Conservation (phyloP, 164 flowering plant genomes). For the Vitis riparia region DNA sequence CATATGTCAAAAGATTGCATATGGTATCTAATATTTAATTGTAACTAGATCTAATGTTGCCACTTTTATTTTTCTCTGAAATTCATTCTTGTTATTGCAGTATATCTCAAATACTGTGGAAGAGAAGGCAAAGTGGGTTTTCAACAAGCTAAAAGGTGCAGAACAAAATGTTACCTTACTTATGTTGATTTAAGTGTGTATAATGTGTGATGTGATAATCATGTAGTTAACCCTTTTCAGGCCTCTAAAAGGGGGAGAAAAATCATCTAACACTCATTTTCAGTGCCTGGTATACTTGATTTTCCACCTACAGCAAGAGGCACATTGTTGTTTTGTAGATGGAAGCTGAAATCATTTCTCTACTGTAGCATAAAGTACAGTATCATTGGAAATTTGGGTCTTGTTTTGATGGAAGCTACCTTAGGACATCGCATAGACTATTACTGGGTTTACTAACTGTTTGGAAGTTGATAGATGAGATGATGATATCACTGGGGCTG, state of each 20-base stretch:
- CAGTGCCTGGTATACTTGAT: background rate
- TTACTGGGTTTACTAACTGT: no score
- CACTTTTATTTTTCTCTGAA: background rate
- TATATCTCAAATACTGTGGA: slow-evolving; percentile 83
- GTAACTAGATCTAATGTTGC: background rate
- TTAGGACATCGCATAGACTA: no score
- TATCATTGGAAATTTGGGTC: no score
- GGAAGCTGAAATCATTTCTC: no score
- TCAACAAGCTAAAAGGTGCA: slow-evolving; percentile 93
- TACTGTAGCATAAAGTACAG: no score
- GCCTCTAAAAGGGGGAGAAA: no score
- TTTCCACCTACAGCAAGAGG: background rate
- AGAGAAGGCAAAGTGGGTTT: slow-evolving; percentile 96
- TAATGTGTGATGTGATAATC: background rate
- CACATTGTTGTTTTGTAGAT: no score
- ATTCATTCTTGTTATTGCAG: slow-evolving; percentile 40
- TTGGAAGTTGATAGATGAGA: no score
- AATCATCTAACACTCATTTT: background rate
- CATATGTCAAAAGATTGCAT: background rate
- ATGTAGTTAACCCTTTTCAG: background rate
- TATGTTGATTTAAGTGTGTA: background rate
- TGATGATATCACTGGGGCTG: no score
- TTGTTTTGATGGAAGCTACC: no score
- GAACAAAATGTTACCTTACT: background rate
- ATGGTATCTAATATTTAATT: background rate